These are phyloP conservation scores for Fusarium sp. DNA, from an alignment of 2,329 filamentous ascomycete genomes.

Conservation along the genomic window DNA sequence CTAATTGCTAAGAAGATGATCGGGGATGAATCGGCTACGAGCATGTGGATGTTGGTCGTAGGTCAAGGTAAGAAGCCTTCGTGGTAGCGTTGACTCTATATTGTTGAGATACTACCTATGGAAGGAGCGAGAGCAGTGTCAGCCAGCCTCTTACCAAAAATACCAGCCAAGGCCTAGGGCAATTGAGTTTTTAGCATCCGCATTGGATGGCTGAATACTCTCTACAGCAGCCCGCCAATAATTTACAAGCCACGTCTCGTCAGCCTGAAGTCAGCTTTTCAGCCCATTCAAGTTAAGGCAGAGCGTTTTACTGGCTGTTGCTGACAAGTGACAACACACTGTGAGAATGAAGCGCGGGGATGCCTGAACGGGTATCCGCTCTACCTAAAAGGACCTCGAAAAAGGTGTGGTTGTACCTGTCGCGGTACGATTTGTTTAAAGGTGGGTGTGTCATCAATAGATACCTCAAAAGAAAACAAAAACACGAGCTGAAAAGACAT, in stretches of 20 bases:
- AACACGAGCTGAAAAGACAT: constrained; percentile 29
- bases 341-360: constrained; percentile 11
- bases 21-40: not conserved
- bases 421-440: not conserved
- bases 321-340: constrained; percentile 16
- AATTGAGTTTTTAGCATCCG: constrained; percentile 16
- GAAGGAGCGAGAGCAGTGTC: not conserved
- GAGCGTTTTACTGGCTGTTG: constrained; percentile 12
- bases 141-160: constrained; percentile 21
- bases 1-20: not conserved
- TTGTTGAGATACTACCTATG: not conserved
- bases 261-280: constrained; percentile 38
- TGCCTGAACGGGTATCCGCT: not conserved
- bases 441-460: not conserved
- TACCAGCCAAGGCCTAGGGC: not conserved
- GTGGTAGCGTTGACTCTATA: not conserved
- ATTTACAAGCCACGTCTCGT: constrained; percentile 33
- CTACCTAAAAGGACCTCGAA: not conserved
- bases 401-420: constrained; percentile 36
- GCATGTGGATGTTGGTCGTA: not conserved
- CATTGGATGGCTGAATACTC: constrained; percentile 6
- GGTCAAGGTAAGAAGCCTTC: not conserved
- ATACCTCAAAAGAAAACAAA: constrained; percentile 8
- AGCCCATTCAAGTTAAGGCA: constrained; percentile 19
- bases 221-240: not conserved